A percentile compares a stretch with the other conserved stretches of the same genome.
phyloP scores from a whole-genome alignment of 2,329 filamentous ascomycete genomes.

The Aspergillus alliaceus region DNA sequence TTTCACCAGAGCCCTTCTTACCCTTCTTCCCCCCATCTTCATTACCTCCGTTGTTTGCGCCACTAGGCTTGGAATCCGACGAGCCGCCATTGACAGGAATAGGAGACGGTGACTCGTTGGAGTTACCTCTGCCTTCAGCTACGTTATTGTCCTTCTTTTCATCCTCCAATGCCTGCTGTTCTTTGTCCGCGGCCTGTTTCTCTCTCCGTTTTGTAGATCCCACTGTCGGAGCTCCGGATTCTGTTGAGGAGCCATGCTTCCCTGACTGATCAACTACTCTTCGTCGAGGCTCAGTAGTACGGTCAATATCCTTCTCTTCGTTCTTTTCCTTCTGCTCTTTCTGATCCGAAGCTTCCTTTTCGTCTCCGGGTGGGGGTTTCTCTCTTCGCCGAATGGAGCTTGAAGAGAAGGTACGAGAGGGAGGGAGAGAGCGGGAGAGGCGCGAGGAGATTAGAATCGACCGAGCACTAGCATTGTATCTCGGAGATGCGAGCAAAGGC shows the following conservation, averaged over 20 bases:
- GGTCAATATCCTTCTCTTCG: constrained; percentile 43
- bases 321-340: constrained; percentile 26
- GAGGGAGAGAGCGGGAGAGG: constrained; percentile 24
- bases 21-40: constrained; percentile 71
- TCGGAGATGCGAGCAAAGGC: constrained; percentile 30
- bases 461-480: constrained; percentile 31
- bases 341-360: constrained; percentile 30
- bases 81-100: constrained; percentile 37
- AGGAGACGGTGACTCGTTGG: constrained; percentile 48
- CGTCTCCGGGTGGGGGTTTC: constrained; percentile 49
- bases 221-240: constrained; percentile 35
- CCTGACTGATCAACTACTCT: constrained; percentile 39
- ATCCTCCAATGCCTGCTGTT: constrained; percentile 36
- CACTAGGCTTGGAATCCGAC: constrained; percentile 52
- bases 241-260: constrained; percentile 25
- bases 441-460: constrained; percentile 27
- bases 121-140: constrained; percentile 49
- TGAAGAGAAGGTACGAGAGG: constrained; percentile 44
- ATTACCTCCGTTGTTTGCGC: constrained; percentile 53
- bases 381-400: constrained; percentile 56
- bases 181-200: constrained; percentile 38
- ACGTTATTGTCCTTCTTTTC: constrained; percentile 41
- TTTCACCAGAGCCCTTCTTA: constrained; percentile 66
- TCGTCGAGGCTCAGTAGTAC: constrained; percentile 45
- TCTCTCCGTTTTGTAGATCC: constrained; percentile 41